Conservation (phyloP, 192 early-diverging fungal species). For the Podila clonocystis region DNA sequence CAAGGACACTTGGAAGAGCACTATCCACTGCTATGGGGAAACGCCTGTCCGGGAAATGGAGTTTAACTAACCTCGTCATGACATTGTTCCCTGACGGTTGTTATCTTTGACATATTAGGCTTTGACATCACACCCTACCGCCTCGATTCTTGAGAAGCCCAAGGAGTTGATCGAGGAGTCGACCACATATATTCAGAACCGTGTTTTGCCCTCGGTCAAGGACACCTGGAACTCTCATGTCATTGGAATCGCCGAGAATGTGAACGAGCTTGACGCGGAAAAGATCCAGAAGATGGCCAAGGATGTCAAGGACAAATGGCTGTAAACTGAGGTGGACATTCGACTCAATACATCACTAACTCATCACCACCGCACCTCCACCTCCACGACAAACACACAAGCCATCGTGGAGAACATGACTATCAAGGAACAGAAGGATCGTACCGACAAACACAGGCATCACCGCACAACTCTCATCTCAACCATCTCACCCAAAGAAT, state of each 20-base stretch:
- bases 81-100: neutral
- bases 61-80: neutral
- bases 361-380: too few species aligned
- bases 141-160: slow-evolving; percentile 45
- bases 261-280: slow-evolving; percentile 45
- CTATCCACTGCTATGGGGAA: neutral
- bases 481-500: too few species aligned
- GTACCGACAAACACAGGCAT: too few species aligned
- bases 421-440: too few species aligned
- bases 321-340: slow-evolving; percentile 10
- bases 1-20: neutral
- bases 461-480: too few species aligned
- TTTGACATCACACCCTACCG: slow-evolving; percentile 51
- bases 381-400: too few species aligned
- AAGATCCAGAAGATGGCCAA: slow-evolving; percentile 50
- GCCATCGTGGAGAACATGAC: too few species aligned
- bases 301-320: slow-evolving; percentile 51
- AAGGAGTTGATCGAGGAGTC: slow-evolving; percentile 49
- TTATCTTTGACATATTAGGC: slow-evolving; percentile 9
- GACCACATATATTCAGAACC: slow-evolving; percentile 31
- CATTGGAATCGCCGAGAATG: slow-evolving; percentile 38
- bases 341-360: too few species aligned
- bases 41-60: neutral
- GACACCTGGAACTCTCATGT: slow-evolving; percentile 51
- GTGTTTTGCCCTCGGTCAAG: slow-evolving; percentile 43